Evolutionary conservation across 495 filamentous ascomycete genomes (phyloP), one percentile per base, ranked within the genome.

Genomic region (Lentithecium fluviatile): DNA sequence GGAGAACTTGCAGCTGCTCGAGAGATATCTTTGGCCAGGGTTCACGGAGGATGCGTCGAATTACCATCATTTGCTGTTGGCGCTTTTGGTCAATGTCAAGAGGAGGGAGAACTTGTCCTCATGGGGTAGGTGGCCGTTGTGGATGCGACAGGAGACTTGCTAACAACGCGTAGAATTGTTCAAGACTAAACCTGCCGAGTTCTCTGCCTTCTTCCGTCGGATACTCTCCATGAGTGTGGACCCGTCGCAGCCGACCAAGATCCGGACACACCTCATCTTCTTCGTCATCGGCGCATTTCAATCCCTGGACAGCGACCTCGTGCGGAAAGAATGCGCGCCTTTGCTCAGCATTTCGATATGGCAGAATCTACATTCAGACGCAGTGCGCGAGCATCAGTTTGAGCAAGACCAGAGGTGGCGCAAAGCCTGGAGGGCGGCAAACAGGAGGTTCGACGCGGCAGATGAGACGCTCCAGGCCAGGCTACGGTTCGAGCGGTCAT

Each of bases 261-360:
- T 95, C 49, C 84, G 90, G 53, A 87, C 87, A 1, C 84, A 94
- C 21, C 81, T 97, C 25, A 74, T 97, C 3, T 87, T 85, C 13
- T 96, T 95, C 72, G 82, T 96, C 57, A 91, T 96, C 53, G 83
- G 85, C 64, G 89, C 93, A 52, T 97, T 96, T 72, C 91, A 96
- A 74, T 96, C 91, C 21, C 82, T 97, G 17, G 94, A 99, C 67
- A 95, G 87, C 74, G 81, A 80, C 20, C 80, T 96, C 49, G 88
- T 97, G 26, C 83, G 94, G 47, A 97, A 95, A 70, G 93, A 99
- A 77, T 97, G 93, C 75, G 95, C 91, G 42, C 89, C 94, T 11
- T 78, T 99, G 38, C 93, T 99, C 42, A 91, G 90, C 0, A 95
- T 99, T 65, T 88, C 89, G 1, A 89, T 95, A 66, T 97, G 94